Base-by-base conservation (phyloP, 495 filamentous ascomycete genomes). In the Penicillium riverlandense region DNA sequence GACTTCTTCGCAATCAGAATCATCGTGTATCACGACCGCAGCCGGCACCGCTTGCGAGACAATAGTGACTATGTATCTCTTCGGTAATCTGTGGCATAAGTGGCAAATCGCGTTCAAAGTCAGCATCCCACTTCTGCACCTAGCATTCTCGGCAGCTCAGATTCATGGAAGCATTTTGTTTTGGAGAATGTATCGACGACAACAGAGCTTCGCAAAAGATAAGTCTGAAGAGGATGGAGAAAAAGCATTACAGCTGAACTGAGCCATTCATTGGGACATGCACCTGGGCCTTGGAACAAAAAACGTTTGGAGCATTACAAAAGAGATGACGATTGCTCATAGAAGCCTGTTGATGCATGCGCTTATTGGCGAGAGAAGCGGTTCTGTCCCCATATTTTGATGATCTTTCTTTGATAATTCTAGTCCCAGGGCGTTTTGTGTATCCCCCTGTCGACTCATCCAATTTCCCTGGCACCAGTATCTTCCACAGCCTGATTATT, bases 41-140 rank as follows among this genome's bases (percentile, higher is more conserved):
- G 50, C 48, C 1, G 71, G 70, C 1, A 76, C 72, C 4, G 34
- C 57, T 1, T 55, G 52, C 30, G 72, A 76, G 50, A 75, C 71
- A 0, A 49, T 72, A 5, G 59, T 76, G 32, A 65, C 68, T 0
- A 74, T 76, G 67, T 74, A 59, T 37, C 53, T 76, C 0, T 75
- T 76, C 52, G 71, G 70, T 1, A 62, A 48, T 44, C 46, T 74
- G 7, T 76, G 72, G 72, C 7, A 51, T 15, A 48, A 58, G 4
- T 75, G 72, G 72, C 54, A 66, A 28, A 47, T 73, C 30, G 67
- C 67, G 1, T 75, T 76, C 57, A 75, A 74, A 38, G 41, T 76
- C 7, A 59, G 57, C n/a, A 75, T 69, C 3, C 72, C 72, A 0
- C 31, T 76, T 7, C 48, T 76, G 11, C 71, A 76, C 45, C 31